Evolutionary conservation across 768 basidiomycete genomes (phyloP).

Genomic region (Mycena capillaripes): DNA sequence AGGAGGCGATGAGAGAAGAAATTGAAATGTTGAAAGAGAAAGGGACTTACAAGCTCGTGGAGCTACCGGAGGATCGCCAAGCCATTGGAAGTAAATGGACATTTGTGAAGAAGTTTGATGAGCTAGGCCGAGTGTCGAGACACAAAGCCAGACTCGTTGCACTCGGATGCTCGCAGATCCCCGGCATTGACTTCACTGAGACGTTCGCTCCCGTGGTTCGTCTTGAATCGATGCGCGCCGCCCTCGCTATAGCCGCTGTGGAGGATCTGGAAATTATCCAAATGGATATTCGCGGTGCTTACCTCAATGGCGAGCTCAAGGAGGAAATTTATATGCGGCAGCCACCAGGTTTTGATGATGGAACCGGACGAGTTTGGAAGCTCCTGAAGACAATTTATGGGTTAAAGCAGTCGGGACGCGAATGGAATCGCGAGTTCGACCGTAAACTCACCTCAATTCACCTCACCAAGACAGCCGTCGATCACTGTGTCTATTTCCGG

Average conservation of each 20-base stretch:
- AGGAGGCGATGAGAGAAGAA: constrained; percentile 27
- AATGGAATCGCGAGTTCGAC: constrained; percentile 48
- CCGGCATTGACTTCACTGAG: constrained; percentile 29
- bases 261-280: constrained; percentile 20
- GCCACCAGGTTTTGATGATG: constrained; percentile 26
- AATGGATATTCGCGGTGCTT: constrained; percentile 25
- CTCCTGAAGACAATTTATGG: constrained; percentile 25
- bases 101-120: constrained; percentile 17
- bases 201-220: constrained; percentile 29
- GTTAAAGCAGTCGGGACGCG: constrained; percentile 25
- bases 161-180: constrained; percentile 27
- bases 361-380: constrained; percentile 22
- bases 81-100: constrained; percentile 21
- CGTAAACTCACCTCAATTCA: constrained; percentile 35
- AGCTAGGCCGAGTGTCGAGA: constrained; percentile 17
- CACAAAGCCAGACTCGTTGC: constrained; percentile 29
- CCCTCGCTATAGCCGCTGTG: constrained; percentile 17
- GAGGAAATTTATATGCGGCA: constrained; percentile 30
- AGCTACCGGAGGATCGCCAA: constrained; percentile 11
- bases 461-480: constrained; percentile 32
- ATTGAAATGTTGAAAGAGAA: constrained; percentile 29
- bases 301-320: constrained; percentile 28
- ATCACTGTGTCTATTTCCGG: constrained; percentile 42
- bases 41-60: constrained; percentile 25
- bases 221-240: constrained; percentile 30